phyloP scores from a whole-genome alignment of 805 yeast genomes.

The Metschnikowia amazonensis region DNA sequence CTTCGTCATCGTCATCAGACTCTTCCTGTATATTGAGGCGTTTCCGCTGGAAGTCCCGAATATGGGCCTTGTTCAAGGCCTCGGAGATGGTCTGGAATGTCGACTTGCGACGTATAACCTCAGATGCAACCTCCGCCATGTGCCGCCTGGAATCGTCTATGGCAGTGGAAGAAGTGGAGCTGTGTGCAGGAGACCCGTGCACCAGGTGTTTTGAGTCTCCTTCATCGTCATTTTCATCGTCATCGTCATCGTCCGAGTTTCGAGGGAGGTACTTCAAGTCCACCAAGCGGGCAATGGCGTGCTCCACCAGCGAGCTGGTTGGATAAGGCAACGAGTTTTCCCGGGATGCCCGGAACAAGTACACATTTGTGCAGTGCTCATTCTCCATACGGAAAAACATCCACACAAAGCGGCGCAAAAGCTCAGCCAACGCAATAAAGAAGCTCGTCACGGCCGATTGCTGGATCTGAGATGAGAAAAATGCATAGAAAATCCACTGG shows the following conservation, averaged over 20 bases:
- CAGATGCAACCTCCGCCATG: conserved; percentile 2
- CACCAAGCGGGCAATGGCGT: conserved; percentile 35
- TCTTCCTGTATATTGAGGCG: conserved; percentile 30
- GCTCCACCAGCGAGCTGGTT: conserved; percentile 31
- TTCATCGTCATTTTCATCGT: neutral
- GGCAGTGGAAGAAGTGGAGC: conserved; percentile 2
- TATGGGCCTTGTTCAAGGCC: conserved; percentile 70
- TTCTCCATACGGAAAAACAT: conserved; percentile 89
- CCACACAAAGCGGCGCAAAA: conserved; percentile 85
- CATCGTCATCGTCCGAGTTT: conserved; percentile 8
- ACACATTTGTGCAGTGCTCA: conserved; percentile 90
- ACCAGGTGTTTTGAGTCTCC: neutral
- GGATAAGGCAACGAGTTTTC: conserved; percentile 84
- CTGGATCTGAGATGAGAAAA: conserved; percentile 70
- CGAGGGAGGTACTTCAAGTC: conserved; percentile 25
- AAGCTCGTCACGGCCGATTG: conserved; percentile 88
- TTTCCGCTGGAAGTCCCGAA: conserved; percentile 78
- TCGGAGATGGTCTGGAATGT: conserved; percentile 46
- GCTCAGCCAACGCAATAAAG: conserved; percentile 75
- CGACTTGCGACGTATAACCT: conserved; percentile 22
- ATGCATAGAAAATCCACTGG: conserved; percentile 89
- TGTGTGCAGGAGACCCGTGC: conserved; percentile 4
- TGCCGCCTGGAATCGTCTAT: neutral
- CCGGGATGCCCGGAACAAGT: conserved; percentile 78
- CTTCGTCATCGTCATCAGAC: conserved; percentile 36